Base-by-base conservation (phyloP, 1,139 yeast species). In the Kluyveromyces marxianus region DNA sequence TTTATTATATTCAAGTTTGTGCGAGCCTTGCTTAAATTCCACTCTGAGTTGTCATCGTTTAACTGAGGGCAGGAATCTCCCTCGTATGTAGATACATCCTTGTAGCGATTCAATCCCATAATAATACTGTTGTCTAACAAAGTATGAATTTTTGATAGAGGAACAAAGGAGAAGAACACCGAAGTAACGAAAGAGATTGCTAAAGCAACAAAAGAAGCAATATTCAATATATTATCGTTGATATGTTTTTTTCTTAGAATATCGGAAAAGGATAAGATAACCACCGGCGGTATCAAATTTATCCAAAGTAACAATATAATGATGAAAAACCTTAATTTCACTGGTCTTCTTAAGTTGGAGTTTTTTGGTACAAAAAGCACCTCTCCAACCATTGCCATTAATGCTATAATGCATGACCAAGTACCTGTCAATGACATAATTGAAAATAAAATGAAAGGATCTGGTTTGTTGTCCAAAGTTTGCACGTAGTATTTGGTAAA, bases 391-490 rank as follows among this genome's bases (percentile, higher is more conserved):
- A 73, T 59, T 2, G 81, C 70, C 4, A 68, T 2, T 3, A 78
- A 45, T 48, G 75, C 70, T 36, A 78, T 69, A 1, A 71, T 35
- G 4, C 71, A 60, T 1, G 79, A 75, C 10, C 77, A 55, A 0
- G 71, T 64, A 0, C 84, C 83, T 7, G 79, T 77, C 6, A 78
- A 47, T 1, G 83, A 67, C 62, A 79, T 65, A 0, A 74, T 68
- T 0, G 79, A 65, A n/a, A 79, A 56, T 2, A 67, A 65, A 0
- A 73, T 67, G 45, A 75, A 74, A 1, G 59, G 44, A 2, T 79
- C 67, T 0, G 85, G 84, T 41, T 69, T 70, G 53, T 75, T 77
- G 54, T 79, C 71, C 34, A 66, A 48, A 0, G 64, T 55, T 34
- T 71, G 74, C 31, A 63, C 66, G 52, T 78, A 79, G 42, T 70